Base-by-base conservation (phyloP, 306 rosid species). In the Ammopiptanthus mongolicus region DNA sequence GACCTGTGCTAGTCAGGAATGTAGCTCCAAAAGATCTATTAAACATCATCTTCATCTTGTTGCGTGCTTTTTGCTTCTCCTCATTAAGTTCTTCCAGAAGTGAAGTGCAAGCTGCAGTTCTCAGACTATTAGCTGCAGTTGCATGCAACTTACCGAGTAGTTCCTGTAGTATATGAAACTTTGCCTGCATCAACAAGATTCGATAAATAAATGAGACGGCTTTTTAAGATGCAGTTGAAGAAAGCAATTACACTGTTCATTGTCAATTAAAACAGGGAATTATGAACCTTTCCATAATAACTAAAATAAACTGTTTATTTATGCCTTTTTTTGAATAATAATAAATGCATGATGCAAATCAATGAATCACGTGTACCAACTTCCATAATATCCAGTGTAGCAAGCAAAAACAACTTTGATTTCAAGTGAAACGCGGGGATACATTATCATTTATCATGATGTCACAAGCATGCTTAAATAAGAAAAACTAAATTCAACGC, bases 11-110 rank as follows among this genome's bases (percentile, higher is more conserved):
- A 8, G 95, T 86, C 34, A 88, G 91, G 80, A 95, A 95, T 29
- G 98, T 91, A 15, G 98, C 96, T 79, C 98, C 98, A 57, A 95
- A 95, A 51, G 85, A 91, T 42, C 73, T 81, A 71, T 88, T 95
- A 53, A 95, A 95, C 97, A 95, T 91, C 63, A 3, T 73, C 86
- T 86, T 95, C 98, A 95, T 91, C 63, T 19, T 25, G 36, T 69
- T 73, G 44, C 97, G 89, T 29, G 98, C 84, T 56, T 86, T 90
- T 68, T 36, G 81, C 81, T 97, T 86, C 82, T 91, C 90, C 65
- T 65, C 83, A 61, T 86, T 88, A 63, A 95, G 88, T 74, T 95
- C 97, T 81, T 73, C 84, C 64, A 91, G 74, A 78, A 95, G 89
- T 68, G 81, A 75, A 59, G 74, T 69, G 76, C 80, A 91, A 13